A percentile compares a stretch with the other conserved stretches of the same genome.
Evolutionary conservation across 768 basidiomycete species (phyloP).

Genomic region (Auricularia cornea): DNA sequence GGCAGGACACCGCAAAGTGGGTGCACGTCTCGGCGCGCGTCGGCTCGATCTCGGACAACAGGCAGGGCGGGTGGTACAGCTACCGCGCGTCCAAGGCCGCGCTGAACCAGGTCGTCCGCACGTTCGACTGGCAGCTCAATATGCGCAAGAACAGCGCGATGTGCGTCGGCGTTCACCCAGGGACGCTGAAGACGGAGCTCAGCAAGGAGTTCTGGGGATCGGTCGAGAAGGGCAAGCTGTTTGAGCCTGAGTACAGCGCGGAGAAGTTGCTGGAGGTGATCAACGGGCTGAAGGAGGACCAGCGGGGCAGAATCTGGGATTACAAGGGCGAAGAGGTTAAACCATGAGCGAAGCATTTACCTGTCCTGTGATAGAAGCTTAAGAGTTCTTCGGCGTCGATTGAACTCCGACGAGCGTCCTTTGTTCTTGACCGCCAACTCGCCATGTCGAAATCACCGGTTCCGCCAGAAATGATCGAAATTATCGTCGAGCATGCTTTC

Average conservation of each 20-base stretch:
- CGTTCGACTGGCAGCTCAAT: slow-evolving; percentile 47
- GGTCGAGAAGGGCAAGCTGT: slow-evolving; percentile 29
- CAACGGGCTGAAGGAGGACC: slow-evolving; percentile 27
- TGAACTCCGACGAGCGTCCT: too few relatives aligned
- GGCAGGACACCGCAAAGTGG: slow-evolving; percentile 41
- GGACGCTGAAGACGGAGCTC: slow-evolving; percentile 52
- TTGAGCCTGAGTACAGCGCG: slow-evolving; percentile 45
- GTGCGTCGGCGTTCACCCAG: slow-evolving; percentile 50
- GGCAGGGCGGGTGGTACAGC: slow-evolving; percentile 52
- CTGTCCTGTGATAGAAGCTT: too few relatives aligned
- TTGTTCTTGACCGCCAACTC: too few relatives aligned
- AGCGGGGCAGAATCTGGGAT: slow-evolving; percentile 50
- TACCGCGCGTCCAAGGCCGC: slow-evolving; percentile 56
- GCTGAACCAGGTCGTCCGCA: slow-evolving; percentile 54
- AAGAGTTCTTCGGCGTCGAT: too few relatives aligned
- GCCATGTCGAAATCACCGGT: neutral
- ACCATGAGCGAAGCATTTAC: too few relatives aligned
- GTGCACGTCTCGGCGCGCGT: slow-evolving; percentile 53
- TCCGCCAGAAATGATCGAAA: neutral
- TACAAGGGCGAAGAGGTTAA: slow-evolving; percentile 43
- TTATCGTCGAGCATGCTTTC: neutral
- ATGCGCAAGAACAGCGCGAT: slow-evolving; percentile 40
- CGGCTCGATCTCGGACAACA: slow-evolving; percentile 51
- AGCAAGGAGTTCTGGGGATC: slow-evolving; percentile 46
- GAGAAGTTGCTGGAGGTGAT: slow-evolving; percentile 39